A percentile compares a stretch with the other conserved stretches of the same genome.
Evolutionary conservation across 306 rosid genomes (phyloP).

Genomic region (Begonia loranthoides): DNA sequence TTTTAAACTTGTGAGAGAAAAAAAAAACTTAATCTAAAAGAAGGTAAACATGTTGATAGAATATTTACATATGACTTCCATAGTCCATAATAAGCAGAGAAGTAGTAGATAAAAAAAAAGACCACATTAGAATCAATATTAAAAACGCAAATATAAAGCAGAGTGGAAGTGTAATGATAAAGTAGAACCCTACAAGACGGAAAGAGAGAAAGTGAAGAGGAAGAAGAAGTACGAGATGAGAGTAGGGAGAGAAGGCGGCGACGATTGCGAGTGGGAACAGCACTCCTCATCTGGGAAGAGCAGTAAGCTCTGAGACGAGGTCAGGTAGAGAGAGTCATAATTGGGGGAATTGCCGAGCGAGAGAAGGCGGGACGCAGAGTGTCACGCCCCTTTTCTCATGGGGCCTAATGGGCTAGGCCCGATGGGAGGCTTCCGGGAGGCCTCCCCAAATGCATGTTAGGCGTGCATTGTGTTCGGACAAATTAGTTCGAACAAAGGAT

Average conservation of each 20-base stretch:
- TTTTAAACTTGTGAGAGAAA: constrained; percentile 1
- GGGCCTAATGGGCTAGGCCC: too few relatives aligned
- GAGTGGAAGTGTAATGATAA: not conserved
- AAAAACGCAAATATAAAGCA: constrained; percentile 1
- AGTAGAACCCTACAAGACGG: not conserved
- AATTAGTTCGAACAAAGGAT: too few relatives aligned
- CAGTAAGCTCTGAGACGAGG: too few relatives aligned
- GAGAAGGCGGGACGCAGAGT: constrained; percentile 4
- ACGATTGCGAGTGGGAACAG: constrained; percentile 39
- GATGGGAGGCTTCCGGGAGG: too few relatives aligned
- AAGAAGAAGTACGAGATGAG: constrained; percentile 20
- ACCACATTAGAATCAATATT: too few relatives aligned
- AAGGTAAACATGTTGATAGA: too few relatives aligned
- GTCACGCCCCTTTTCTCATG: too few relatives aligned
- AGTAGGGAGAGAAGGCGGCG: constrained; percentile 28
- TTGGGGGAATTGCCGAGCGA: constrained; percentile 8
- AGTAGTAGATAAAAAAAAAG: too few relatives aligned
- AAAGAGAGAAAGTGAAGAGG: not conserved
- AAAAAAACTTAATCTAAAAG: not conserved
- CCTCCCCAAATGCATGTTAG: too few relatives aligned
- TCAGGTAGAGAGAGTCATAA: not conserved
- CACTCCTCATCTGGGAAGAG: constrained; percentile 59
- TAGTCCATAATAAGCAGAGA: too few relatives aligned
- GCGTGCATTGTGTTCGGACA: too few relatives aligned
- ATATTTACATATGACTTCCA: too few relatives aligned